Evolutionary conservation across 129 eudicot genomes (phyloP).

Genomic region (Artemisia argyi): DNA sequence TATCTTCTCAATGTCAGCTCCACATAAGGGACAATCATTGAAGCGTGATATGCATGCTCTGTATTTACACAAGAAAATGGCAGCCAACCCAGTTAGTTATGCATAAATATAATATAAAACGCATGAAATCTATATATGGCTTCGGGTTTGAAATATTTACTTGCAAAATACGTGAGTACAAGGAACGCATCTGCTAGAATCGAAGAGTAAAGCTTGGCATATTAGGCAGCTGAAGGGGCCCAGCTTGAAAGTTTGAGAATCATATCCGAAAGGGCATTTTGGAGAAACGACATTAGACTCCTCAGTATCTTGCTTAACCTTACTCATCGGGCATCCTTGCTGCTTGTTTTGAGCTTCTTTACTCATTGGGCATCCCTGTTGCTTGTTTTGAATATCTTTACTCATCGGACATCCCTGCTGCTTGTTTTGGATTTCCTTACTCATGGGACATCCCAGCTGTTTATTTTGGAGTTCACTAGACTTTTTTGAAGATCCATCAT

Average conservation of each 20-base stretch:
- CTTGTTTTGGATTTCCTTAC: slow-evolving; percentile 56
- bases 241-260: slow-evolving; percentile 78
- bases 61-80: slow-evolving; percentile 18
- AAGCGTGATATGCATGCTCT: slow-evolving; percentile 86
- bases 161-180: slow-evolving; percentile 95
- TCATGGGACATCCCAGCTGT: slow-evolving; percentile 46
- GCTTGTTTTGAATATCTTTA: slow-evolving; percentile 61
- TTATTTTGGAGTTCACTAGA: slow-evolving; percentile 63
- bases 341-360: slow-evolving; percentile 62
- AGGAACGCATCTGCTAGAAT: slow-evolving; percentile 82
- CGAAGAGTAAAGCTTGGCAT: slow-evolving; percentile 93
- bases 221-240: slow-evolving; percentile 94
- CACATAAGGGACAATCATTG: slow-evolving; percentile 92
- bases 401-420: slow-evolving; percentile 49
- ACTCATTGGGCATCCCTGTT: slow-evolving; percentile 43
- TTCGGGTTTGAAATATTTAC: slow-evolving; percentile 39
- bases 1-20: slow-evolving; percentile 91
- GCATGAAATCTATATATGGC: too few relatives aligned
- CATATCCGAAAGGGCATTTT: slow-evolving; percentile 96
- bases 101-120: background rate
- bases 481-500: slow-evolving; percentile 74
- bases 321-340: slow-evolving; percentile 45
- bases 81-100: slow-evolving; percentile 2
- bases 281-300: slow-evolving; percentile 52
- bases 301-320: slow-evolving; percentile 48